Evolutionary conservation across 2,329 filamentous ascomycete species (phyloP).

Genomic region (Fusarium sp.): DNA sequence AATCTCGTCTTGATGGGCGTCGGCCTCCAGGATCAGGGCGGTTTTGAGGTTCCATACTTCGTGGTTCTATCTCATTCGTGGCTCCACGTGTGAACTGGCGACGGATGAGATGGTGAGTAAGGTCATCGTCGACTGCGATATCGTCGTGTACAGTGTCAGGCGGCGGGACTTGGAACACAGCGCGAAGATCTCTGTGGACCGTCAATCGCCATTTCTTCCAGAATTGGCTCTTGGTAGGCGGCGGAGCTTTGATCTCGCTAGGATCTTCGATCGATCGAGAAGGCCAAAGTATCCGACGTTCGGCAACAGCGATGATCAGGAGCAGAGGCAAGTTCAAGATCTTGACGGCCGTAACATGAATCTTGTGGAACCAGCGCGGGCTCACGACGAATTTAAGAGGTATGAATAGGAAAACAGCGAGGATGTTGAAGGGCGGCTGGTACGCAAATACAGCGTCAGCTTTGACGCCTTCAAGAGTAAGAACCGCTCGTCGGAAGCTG

Average conservation of each 20-base stretch:
- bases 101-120: conserved; percentile 68
- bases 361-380: conserved; percentile 91
- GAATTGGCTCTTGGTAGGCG: conserved; percentile 58
- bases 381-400: conserved; percentile 82
- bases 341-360: conserved; percentile 82
- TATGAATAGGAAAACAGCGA: conserved; percentile 78
- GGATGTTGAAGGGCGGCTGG: conserved; percentile 83
- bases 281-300: conserved; percentile 75
- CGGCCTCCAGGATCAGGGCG: conserved; percentile 45
- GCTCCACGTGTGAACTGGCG: conserved; percentile 64
- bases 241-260: conserved; percentile 35
- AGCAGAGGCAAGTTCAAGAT: conserved; percentile 80
- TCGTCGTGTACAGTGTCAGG: conserved; percentile 69
- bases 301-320: conserved; percentile 75
- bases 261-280: conserved; percentile 33
- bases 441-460: conserved; percentile 86
- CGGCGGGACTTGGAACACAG: conserved; percentile 77
- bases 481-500: conserved; percentile 81
- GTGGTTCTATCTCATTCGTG: conserved; percentile 47
- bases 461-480: conserved; percentile 88
- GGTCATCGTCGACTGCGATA: conserved; percentile 68
- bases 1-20: conserved; percentile 62
- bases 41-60: conserved; percentile 32
- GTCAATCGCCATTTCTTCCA: conserved; percentile 77
- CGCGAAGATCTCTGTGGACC: conserved; percentile 76